Base-by-base conservation (phyloP, 202 grass and related monocot genomes). In the Bolboschoenoplectus hybrid region DNA sequence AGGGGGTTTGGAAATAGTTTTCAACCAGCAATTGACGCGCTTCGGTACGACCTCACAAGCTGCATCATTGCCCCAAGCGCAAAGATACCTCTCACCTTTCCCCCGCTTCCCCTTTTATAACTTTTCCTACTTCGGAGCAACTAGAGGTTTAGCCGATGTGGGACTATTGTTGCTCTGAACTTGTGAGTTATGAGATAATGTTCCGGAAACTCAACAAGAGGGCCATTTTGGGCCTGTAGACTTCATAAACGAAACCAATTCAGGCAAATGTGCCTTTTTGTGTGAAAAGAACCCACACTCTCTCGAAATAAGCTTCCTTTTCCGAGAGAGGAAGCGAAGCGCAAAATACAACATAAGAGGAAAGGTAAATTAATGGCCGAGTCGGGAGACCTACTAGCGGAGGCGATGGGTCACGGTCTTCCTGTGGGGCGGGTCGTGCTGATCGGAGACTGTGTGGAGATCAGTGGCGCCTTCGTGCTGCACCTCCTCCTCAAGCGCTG, bases 1-100 rank as follows among this genome's bases (percentile, higher is more conserved):
- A 89, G 89, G 89, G 92, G 89, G 87, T 91, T 94, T 91, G 92
- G 89, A 93, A 93, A 93, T 93, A 93, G 88, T 93, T 93, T 93
- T 93, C 91, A 90, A 93, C 89, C 89, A 93, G 89, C 91, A 90
- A 93, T 92, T 90, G 89, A 90, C 91, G 84, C 91, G 89, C 91
- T 86, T 90, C 91, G 88, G 89, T 87, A 82, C 77, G 1, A 93
- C 91, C 91, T 91, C 91, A 93, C 87, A 81, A 93, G 91, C 89
- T 93, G 91, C 91, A 89, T 93, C 91, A 89, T 89, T 93, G 92
- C 92, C 89, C 91, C 92, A 93, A 93, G 91, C 91, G 89, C 91
- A 93, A 93, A 93, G 89, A 93, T 93, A 13, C 0, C 2, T 80
- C 2, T 0, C 0, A 0, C 0, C 0, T 0, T 0, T 0, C 64